Base-by-base conservation (phyloP, 2,329 filamentous ascomycete genomes). In the Lasiodiplodia hormozganensis region DNA sequence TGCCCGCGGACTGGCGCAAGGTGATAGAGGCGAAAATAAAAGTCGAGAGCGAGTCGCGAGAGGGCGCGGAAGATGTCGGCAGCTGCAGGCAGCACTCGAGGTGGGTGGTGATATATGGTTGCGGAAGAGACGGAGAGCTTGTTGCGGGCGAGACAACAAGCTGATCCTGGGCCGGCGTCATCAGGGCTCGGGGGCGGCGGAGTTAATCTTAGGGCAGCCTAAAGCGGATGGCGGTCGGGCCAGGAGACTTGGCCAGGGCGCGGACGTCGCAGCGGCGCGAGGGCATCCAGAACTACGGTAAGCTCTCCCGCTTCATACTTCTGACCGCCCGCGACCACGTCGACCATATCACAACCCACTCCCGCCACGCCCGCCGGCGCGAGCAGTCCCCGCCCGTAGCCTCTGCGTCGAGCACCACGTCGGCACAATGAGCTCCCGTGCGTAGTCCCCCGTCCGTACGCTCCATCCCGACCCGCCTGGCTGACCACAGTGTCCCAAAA, bases 341-440 rank as follows among this genome's bases (percentile, higher is more conserved):
- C 40, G 54, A 62, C 40, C 16, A 25, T 49, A 25, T 21, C 65
- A 47, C 34, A 49, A 14, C 43, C 31, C 16, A 31, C n/a, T 43
- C n/a, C 36, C 36, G 62, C 51, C 62, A 54, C 62, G 62, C 56
- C 58, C 40, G 11, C 25, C 40, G 58, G 60, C 60, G 60, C 60
- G 60, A 57, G 52, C 64, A 36, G 58, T 36, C 12, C 51, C 25
- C 34, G 28, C 51, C 51, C 8, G 10, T 34, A 21, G 28, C 47
- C 56, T 18, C 56, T 31, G 43, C 51, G 34, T 38, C 36, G 81
- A 84, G 83, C 84, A 82, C 83, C 79, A 79, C 76, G 75, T 83
- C 82, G 79, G 78, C 80, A 75, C 75, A 72, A 88, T 88, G 86
- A 84, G 84, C 80, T 87, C 86, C 77, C 82, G 85, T 87, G 82